Base-by-base conservation (phyloP, 257 asterid genomes). In the Ilex aquifolium region DNA sequence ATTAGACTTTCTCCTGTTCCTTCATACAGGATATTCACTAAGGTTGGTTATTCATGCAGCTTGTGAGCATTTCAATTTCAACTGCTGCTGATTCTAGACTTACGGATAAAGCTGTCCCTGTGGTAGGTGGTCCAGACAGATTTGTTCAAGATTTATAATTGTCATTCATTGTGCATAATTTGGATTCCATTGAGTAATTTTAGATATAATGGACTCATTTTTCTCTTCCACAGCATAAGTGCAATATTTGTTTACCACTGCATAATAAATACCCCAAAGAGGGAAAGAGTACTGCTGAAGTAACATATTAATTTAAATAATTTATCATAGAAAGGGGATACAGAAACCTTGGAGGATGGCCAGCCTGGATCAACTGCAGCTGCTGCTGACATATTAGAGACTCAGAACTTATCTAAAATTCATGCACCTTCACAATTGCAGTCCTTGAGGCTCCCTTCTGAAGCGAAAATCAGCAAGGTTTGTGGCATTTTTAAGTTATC, bases 381-480 rank as follows among this genome's bases (percentile, higher is more conserved):
- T 55, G 67, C 56, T 63, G 63, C 54, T 65, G 67, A 57, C 62
- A 73, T 57, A 60, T 31, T 73, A 71, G 85, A 76, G 80, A 61
- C 64, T 44, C 80, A 69, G 6, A 79, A 62, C 54, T 66, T 70
- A 17, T 65, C 85, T 40, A 79, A 78, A 72, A 79, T 83, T 11
- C 73, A 83, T 52, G 92, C 80, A 64, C 77, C 88, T 69, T 72
- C 90, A 52, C 67, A 66, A 46, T 90, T 90, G 72, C 77, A 70
- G 56, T 78, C 79, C 31, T 59, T 80, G 78, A 73, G 77, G 36
- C 84, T 90, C 72, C 44, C 76, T 67, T 85, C 83, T 15, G 83
- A 78, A 60, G 63, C 69, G 59, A 73, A 79, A 76, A 65, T 75
- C 40, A 70, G 59, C 56, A 63, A 57, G 91, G 97, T 90, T 75